A percentile compares a stretch with the other conserved stretches of the same genome.
These are phyloP conservation scores for Striga asiatica DNA, from an alignment of 257 asterid genomes.

Conservation along the genomic window DNA sequence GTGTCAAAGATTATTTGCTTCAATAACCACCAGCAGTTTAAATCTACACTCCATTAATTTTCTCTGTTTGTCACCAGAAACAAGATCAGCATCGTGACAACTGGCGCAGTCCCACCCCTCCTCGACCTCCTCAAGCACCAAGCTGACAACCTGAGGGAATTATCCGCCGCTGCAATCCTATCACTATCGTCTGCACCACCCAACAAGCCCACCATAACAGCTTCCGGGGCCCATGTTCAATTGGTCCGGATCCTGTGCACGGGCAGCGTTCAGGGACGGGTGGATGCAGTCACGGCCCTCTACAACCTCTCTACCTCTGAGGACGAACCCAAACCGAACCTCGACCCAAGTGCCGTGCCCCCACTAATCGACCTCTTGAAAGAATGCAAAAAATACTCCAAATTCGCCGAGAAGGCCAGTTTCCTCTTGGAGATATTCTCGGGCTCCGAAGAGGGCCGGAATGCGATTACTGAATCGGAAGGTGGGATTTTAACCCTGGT, in stretches of 20 bases:
- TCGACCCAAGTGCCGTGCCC: conserved; percentile 52
- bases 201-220: conserved; percentile 53
- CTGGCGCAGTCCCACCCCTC: conserved; percentile 73
- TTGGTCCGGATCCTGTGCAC: conserved; percentile 63
- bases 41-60: conserved; percentile 9
- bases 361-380: conserved; percentile 63
- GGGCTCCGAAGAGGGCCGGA: conserved; percentile 60
- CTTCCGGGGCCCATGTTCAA: conserved; percentile 61
- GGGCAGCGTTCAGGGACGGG: conserved; percentile 77
- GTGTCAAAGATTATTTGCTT: background rate
- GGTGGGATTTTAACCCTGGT: conserved; percentile 72
- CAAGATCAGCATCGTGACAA: conserved; percentile 61
- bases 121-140: conserved; percentile 63
- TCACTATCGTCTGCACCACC: conserved; percentile 63
- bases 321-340: conserved; percentile 42
- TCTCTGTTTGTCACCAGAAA: conserved; percentile 32
- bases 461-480: conserved; percentile 37
- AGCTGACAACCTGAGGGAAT: conserved; percentile 52
- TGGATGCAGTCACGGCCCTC: conserved; percentile 77
- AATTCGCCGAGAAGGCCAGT: conserved; percentile 76
- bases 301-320: conserved; percentile 56
- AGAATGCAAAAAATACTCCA: conserved; percentile 81
- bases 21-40: conserved; percentile 8
- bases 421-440: conserved; percentile 60
- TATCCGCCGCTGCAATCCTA: conserved; percentile 73